Evolutionary conservation across 2,329 filamentous ascomycete species (phyloP).

Genomic region (Penicillium aurantiogriseum): DNA sequence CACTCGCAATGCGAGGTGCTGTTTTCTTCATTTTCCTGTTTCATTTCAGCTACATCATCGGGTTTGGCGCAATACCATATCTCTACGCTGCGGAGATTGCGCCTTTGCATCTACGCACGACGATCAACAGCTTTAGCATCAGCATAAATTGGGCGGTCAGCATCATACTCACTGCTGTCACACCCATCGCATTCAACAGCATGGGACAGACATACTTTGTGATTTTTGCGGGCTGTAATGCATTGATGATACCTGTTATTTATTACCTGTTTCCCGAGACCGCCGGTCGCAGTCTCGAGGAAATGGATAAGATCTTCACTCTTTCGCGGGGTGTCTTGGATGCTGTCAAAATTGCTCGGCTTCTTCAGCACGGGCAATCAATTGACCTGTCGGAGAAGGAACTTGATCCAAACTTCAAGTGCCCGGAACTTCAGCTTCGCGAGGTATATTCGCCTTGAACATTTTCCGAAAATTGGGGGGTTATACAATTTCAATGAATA

Average conservation of each 20-base stretch:
- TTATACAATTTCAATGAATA: not conserved
- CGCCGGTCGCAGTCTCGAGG: constrained; percentile 22
- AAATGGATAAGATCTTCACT: constrained; percentile 24
- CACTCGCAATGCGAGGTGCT: constrained; percentile 17
- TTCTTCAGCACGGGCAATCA: constrained; percentile 9
- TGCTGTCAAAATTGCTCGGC: constrained; percentile 15
- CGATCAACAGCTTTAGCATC: constrained; percentile 26
- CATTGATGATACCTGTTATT: constrained; percentile 16
- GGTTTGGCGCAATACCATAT: constrained; percentile 26
- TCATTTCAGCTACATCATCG: constrained; percentile 26
- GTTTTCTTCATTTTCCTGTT: constrained; percentile 26
- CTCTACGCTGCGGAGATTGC: constrained; percentile 23
- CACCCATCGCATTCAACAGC: constrained; percentile 21
- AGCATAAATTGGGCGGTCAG: constrained; percentile 22
- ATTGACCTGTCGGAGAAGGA: constrained; percentile 5
- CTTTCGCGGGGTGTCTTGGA: constrained; percentile 13
- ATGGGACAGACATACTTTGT: constrained; percentile 24
- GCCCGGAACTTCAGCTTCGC: constrained; percentile 7
- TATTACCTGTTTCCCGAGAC: constrained; percentile 26
- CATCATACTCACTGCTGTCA: constrained; percentile 22
- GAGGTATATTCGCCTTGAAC: constrained; percentile 1
- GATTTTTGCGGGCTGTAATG: constrained; percentile 21
- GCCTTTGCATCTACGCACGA: constrained; percentile 23
- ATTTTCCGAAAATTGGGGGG: rapidly evolving
- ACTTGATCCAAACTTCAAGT: not conserved